Conservation (phyloP, 805 yeast genomes). For the Yamadazyma sp. region DNA sequence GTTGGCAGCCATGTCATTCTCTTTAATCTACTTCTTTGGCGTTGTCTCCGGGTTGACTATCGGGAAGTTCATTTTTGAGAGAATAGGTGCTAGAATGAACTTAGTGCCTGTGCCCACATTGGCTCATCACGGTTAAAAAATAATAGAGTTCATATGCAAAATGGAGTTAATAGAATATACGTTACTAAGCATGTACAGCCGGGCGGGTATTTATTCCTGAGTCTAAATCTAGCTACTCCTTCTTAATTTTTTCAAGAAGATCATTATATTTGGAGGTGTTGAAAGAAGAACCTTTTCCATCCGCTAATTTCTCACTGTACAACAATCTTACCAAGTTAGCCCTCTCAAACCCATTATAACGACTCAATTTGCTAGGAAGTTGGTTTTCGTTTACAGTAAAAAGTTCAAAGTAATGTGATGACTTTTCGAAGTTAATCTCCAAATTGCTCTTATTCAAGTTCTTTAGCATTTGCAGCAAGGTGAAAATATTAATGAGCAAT, state of each 20-base stretch:
- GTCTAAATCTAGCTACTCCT: slow-evolving; percentile 1
- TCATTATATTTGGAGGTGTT: slow-evolving; percentile 40
- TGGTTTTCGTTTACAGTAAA: slow-evolving; percentile 50
- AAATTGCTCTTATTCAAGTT: slow-evolving; percentile 50
- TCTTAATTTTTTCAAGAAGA: slow-evolving; percentile 27
- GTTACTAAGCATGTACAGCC: neutral
- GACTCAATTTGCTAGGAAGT: slow-evolving; percentile 26
- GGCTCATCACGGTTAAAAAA: slow-evolving; percentile 9
- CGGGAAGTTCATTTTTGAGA: slow-evolving; percentile 69
- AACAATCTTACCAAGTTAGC: slow-evolving; percentile 54
- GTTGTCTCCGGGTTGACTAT: slow-evolving; percentile 67
- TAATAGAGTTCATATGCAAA: neutral
- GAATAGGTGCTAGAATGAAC: slow-evolving; percentile 43
- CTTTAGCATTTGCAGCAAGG: slow-evolving; percentile 68
- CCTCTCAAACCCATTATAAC: slow-evolving; percentile 44
- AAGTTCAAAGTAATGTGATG: slow-evolving; percentile 57
- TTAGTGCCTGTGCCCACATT: slow-evolving; percentile 14
- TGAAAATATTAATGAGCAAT: slow-evolving; percentile 58
- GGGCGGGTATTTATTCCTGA: neutral
- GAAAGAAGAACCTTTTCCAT: slow-evolving; percentile 37
- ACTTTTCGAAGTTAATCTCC: slow-evolving; percentile 52
- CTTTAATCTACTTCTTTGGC: slow-evolving; percentile 69
- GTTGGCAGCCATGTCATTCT: slow-evolving; percentile 77
- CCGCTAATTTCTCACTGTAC: slow-evolving; percentile 45
- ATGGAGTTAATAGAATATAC: neutral